Evolutionary conservation across 169 alveolate genomes (phyloP).

Genomic region (Eimeria sp.): DNA sequence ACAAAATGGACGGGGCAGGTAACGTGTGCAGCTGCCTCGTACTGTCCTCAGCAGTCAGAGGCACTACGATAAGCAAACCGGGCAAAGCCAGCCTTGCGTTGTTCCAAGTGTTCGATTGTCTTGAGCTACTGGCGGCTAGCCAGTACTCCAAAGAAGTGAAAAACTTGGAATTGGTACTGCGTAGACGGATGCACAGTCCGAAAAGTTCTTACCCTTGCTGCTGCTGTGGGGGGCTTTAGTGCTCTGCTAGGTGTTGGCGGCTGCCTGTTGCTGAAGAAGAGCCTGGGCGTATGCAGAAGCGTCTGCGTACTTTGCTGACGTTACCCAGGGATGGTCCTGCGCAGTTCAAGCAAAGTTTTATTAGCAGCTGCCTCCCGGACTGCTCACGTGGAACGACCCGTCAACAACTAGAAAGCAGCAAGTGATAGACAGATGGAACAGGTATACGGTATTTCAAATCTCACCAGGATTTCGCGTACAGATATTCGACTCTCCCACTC

Average conservation of each 20-base stretch:
- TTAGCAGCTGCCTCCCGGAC: not conserved
- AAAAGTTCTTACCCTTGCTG: not conserved
- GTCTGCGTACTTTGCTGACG: slow-evolving; percentile 23
- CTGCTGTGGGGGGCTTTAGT: not conserved
- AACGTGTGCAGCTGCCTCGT: not conserved
- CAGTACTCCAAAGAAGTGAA: not conserved
- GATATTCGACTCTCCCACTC: slow-evolving; percentile 61
- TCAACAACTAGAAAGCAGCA: too few species aligned
- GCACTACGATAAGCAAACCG: not conserved
- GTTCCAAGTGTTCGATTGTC: not conserved
- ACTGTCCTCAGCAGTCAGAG: not conserved
- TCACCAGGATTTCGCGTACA: slow-evolving; percentile 70
- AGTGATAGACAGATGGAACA: not conserved
- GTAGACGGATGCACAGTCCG: not conserved
- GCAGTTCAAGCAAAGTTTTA: not conserved
- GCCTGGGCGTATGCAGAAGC: slow-evolving; percentile 48
- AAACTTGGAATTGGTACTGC: not conserved
- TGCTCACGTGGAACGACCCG: not conserved
- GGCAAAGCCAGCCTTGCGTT: not conserved
- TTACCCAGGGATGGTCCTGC: slow-evolving; percentile 68
- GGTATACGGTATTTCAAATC: not conserved
- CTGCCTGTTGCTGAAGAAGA: slow-evolving; percentile 38
- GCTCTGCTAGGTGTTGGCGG: slow-evolving; percentile 32
- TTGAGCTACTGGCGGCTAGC: not conserved
- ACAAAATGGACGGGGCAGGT: not conserved